Base-by-base conservation (phyloP, 345 rosid genomes). In the Turritis glabra region DNA sequence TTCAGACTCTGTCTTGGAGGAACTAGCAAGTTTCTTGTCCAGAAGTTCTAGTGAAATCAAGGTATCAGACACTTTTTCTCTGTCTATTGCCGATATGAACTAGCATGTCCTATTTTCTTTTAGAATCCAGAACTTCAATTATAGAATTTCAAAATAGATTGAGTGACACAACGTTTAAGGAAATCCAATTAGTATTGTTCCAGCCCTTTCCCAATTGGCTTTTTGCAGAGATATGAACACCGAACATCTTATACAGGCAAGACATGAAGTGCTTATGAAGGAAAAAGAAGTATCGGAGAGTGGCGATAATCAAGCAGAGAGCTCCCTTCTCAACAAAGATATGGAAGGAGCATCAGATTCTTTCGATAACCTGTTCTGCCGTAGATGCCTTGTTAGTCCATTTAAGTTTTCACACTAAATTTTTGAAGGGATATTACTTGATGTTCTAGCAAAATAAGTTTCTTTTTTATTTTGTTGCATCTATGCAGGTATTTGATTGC, bases 181-280 rank as follows among this genome's bases (percentile, higher is more conserved):
- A 65, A 48, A 50, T 67, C 69, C 69, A 30, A 47, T 72, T 85
- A 84, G 86, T 85, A 82, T 85, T 85, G 90, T 90, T 89, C 93
- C 90, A 88, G 93, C 90, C 59, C 81, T 84, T 85, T 87, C 97
- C 97, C 90, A 82, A 67, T 86, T 92, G 85, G 69, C 87, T 77
- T 83, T 86, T 58, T 92, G 90, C 98, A 89, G 90, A 89, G 91
- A 89, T 87, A 90, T 95, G 97, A 92, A 89, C 97, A 86, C 88
- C 88, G 63, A 95, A 87, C 96, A 85, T 92, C 98, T 92, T 92
- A 86, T 95, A 89, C 99, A 95, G 99, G 99, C 92, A 85, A 92
- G 98, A 92, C 81, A 85, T 73, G 96, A 87, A 81, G 78, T 77
- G 71, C 92, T 96, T 71, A 67, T 77, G 37, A 89, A 84, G 80